Evolutionary conservation across 495 filamentous ascomycete genomes (phyloP), one percentile per base, ranked within the genome.

Genomic region (Articulospora tetracladia): DNA sequence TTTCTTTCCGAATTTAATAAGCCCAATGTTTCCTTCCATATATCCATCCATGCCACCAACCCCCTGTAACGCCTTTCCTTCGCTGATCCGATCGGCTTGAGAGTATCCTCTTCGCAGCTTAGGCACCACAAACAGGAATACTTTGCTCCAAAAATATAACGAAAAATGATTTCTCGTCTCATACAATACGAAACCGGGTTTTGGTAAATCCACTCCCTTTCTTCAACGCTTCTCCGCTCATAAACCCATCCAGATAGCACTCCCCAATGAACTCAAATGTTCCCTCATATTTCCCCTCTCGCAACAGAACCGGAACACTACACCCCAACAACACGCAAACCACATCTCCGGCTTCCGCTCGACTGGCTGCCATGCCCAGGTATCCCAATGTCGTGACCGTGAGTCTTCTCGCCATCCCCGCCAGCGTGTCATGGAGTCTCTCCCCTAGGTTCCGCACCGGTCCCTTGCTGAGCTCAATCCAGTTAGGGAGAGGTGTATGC

Each of bases 301-400:
- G 34, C 15, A 47, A 12, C 8, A 57, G 22, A 44, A 57, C 1
- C 23, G 58, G 58, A 13, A 60, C 19, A 20, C 50, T 54, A n/a
- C 49, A 54, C 47, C 58, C 58, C 44, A 54, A 39, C 20, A 60
- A 22, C 10, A 60, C 39, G 24, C 58, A 60, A 24, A 60, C 34
- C 2, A n/a, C 7, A 27, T 60, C 58, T 0, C 49, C 49, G 54
- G 23, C 41, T 46, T 46, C 2, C 28, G 51, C 20, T 25, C 7
- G n/a, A 17, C 7, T 30, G 3, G 58, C 28, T 28, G 30, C 58
- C 28, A 55, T 28, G 1, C 58, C 58, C 1, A 60, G 13, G 36
- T 34, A 25, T n/a, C 57, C 57, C 10, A n/a, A 0, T 13, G 10
- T n/a, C 20, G 46, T 52, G 15, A 59, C 39, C 11, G 30, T 19